Evolutionary conservation across 2,329 filamentous ascomycete species (phyloP), one percentile per base, ranked within the genome.

Genomic region (Coniochaeta prunicola): DNA sequence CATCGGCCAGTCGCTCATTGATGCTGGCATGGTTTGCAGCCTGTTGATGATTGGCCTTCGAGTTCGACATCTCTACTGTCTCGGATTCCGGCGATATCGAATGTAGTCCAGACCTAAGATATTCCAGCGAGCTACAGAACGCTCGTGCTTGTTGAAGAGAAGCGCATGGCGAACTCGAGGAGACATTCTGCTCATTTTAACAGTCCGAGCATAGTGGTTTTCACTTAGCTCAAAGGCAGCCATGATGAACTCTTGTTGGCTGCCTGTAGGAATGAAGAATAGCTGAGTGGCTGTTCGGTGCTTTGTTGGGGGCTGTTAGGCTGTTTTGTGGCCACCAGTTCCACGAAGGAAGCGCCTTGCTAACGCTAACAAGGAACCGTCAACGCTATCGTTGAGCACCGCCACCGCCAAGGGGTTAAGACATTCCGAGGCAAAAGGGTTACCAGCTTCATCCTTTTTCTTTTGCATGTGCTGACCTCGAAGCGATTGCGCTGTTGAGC

Each of bases 1-100:
- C 19, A 21, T 56, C 54, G 9, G 54, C 54, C 2, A 56, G 34
- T 21, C 10, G 21, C n/a, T 56, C 33, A 17, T 56, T 56, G 21
- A 56, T 12, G 34, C 33, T 3, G 34, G 31, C 8, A 85, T 63
- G 26, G n/a, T 50, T 12, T 50, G 45, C 4, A 12, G n/a, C 15
- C 45, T 17, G n/a, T n/a, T n/a, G 13, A 4, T 30, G 45, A 13
- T 26, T 30, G 7, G 28, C 21, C 21, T 48, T 13, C 24, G 24
- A 26, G 8, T 15, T 5, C 45, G 24, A 17, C 45, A 50, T 50
- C 24, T 12, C 17, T 12, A 9, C 36, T 8, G 7, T 42, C 5
- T 45, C n/a, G 19, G n/a, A n/a, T 48, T 17, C n/a, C 45, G 13
- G 21, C 4, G 3, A 21, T 21, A 26, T 9, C 24, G n/a, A 45